These are phyloP conservation scores for Sporothrix inflata DNA, from an alignment of 2,329 filamentous ascomycete species.

Conservation along the genomic window DNA sequence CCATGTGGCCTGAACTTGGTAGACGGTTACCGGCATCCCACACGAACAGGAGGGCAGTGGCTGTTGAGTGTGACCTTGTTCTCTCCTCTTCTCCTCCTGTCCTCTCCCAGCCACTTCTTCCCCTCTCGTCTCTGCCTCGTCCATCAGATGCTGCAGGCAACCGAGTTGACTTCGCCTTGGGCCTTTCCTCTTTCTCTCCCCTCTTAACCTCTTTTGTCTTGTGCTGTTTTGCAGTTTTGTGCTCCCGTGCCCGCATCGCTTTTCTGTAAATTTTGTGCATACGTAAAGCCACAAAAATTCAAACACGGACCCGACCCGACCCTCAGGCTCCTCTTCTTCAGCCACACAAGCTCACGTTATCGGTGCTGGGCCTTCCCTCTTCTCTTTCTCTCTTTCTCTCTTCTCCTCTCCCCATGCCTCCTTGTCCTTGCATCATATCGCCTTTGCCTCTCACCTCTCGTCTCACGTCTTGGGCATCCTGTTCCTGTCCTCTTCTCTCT, in stretches of 20 bases:
- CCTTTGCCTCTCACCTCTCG: background rate
- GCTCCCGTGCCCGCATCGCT: background rate
- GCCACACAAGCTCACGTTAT: slow-evolving; percentile 6
- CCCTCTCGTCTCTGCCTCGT: background rate
- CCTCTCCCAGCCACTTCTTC: slow-evolving; percentile 4
- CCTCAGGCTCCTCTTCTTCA: background rate
- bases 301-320: background rate
- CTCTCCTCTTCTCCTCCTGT: background rate
- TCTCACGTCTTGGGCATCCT: background rate
- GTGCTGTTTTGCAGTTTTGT: background rate
- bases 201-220: background rate
- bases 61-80: background rate
- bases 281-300: background rate
- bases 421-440: background rate
- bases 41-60: slow-evolving; percentile 10
- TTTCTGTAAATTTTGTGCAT: background rate
- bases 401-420: background rate
- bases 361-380: background rate
- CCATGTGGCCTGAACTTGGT: slow-evolving; percentile 1
- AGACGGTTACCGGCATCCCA: background rate
- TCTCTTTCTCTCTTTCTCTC: background rate
- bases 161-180: slow-evolving; percentile 1
- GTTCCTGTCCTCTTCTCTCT: background rate
- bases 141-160: slow-evolving; percentile 3
- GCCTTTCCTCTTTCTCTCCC: background rate